Conservation (phyloP, 2,329 filamentous ascomycete species). For the Aspergillus tamarii region DNA sequence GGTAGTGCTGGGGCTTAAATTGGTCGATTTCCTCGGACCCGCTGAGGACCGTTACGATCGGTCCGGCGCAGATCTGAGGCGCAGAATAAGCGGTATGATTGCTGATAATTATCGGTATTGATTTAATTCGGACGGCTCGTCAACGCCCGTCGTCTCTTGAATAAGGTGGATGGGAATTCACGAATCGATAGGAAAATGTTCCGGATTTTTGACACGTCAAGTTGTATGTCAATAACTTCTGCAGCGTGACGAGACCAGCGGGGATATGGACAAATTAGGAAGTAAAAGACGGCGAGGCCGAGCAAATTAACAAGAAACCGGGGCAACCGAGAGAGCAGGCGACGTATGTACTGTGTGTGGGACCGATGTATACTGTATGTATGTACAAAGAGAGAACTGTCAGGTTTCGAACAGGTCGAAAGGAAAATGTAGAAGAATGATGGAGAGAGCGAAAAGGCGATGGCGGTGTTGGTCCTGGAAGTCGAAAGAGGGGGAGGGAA, state of each 20-base stretch:
- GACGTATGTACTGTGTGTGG: constrained; percentile 9
- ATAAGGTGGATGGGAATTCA: not conserved
- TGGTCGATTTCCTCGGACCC: constrained; percentile 28
- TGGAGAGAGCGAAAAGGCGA: not conserved
- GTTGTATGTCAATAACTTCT: constrained; percentile 10
- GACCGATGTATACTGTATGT: not conserved
- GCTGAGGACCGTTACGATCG: constrained; percentile 26
- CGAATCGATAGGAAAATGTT: constrained; percentile 5
- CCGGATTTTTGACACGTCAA: constrained; percentile 11
- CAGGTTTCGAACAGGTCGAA: not conserved
- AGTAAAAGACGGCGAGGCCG: not conserved
- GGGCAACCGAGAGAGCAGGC: not conserved
- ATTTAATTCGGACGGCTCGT: not conserved
- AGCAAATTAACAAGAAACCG: not conserved
- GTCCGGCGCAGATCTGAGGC: constrained; percentile 26
- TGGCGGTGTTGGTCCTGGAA: constrained; percentile 1
- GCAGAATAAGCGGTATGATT: constrained; percentile 7
- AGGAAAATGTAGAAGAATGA: not conserved
- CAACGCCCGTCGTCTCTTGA: not conserved
- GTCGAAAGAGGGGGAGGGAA: not conserved
- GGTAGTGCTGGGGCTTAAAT: constrained; percentile 18
- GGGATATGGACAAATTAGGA: constrained; percentile 2
- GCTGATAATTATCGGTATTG: not conserved
- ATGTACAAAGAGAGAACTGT: constrained; percentile 2
- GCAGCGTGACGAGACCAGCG: constrained; percentile 10